Evolutionary conservation across 1,284 basidiomycete genomes (phyloP), one percentile per base, ranked within the genome.

Genomic region (Cutaneotrichosporon arboriforme): DNA sequence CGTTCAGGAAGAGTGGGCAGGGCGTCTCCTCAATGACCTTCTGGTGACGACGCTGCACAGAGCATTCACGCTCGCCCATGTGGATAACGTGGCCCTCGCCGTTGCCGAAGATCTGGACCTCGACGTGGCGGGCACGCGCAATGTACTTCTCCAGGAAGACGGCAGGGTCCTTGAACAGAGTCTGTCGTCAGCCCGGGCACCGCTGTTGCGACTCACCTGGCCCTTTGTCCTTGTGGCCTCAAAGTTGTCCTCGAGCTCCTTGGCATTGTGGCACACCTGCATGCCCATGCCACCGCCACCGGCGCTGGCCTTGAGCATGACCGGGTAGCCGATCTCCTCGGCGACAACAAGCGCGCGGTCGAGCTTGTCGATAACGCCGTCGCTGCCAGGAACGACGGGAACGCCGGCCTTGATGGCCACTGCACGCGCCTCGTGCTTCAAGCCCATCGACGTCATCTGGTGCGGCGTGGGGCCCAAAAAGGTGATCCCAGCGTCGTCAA

Each of bases 241-340:
- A 33, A 59, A 63, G 52, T 52, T 47, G 82, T 80, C 75, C 77
- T 70, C 1, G 79, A 81, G 33, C 78, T 77, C 50, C 70, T 67
- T 41, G 70, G 73, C 4, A 78, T 78, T 59, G n/a, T 76, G 54
- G 65, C 83, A 85, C 18, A 86, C 77, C 8, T 80, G 77, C 59
- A 87, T 78, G 8, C 85, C 85, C 79, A 85, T 83, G 0, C 86
- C 86, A 2, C 86, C 85, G 2, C 85, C 86, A 8, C 85, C 86
- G 0, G 81, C 83, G 0, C 82, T 83, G 5, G 84, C 81, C 68
- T 87, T 87, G 47, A 66, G 50, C 52, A 68, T 63, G 13, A 72
- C 76, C 0, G 83, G 85, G 61, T 78, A 85, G 4, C 81, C 83
- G 33, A 83, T 76, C 26, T 62, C 57, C 7, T 54, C 62, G 1